Base-by-base conservation (phyloP, 1,284 basidiomycete genomes). In the Coniferiporia sulphurascens region DNA sequence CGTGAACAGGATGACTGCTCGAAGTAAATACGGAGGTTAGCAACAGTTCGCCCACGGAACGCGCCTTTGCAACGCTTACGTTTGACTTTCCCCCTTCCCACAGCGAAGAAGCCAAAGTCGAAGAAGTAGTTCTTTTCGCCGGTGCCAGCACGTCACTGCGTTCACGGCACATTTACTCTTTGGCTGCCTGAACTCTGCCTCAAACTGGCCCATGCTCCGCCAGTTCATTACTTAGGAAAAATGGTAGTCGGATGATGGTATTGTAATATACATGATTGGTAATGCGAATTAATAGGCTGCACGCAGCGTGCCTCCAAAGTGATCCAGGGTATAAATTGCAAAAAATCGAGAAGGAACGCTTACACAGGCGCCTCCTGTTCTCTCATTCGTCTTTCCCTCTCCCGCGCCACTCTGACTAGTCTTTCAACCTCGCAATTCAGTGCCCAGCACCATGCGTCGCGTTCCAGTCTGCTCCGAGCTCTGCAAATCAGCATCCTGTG, bases 11-110 rank as follows among this genome's bases (percentile, higher is more conserved):
- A 81, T 81, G 53, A 86, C 83, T 12, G 83, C 89, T 45, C 83
- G 97, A 63, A 98, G 94, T 77, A 91, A 89, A 82, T 99, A 98
- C 70, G 97, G 91, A 73, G 89, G 93, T 95, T 73, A 65, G 86
- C 57, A 19, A 52, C 41, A 44, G 48, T 48, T 44, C 52, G 56
- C 54, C 60, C 17, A 27, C 27, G 27, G 27, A 27, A 3, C 27
- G 5, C 27, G 5, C 5, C 5, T 27, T 5, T 27, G 5, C 27
- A 2, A 3, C 27, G 27, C 27, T 27, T 27, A 27, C 27, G 5
- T 27, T 27, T 27, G 5, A 2, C 5, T 27, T 27, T 27, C 27
- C 0, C 54, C 38, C 36, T 34, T 32, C 36, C 19, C 51, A 27
- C 70, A 89, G 93, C 82, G 49, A 96, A 97, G 79, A 96, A 93